phyloP scores from a whole-genome alignment of 176 grass and related monocot species.

The Oryza nivara region DNA sequence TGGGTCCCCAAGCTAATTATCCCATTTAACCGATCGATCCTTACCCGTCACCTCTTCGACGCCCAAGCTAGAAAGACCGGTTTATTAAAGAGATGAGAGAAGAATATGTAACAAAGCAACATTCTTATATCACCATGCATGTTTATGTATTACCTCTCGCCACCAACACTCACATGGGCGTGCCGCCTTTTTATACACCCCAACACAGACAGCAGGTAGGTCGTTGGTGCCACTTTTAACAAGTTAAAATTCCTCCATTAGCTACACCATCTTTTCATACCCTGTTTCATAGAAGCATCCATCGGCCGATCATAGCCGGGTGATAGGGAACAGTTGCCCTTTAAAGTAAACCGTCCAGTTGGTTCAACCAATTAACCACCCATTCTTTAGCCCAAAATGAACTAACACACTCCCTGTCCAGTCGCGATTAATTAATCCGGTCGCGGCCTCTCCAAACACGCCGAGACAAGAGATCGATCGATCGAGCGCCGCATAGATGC shows the following conservation, averaged over 20 bases:
- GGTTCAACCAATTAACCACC: background rate
- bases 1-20: background rate
- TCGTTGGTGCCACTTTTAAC: background rate
- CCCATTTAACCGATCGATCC: background rate
- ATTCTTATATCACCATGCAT: background rate
- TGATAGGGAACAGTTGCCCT: slow-evolving; percentile 13
- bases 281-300: background rate
- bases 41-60: background rate
- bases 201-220: background rate
- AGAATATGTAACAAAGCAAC: slow-evolving; percentile 6
- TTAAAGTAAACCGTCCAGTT: background rate
- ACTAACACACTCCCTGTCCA: background rate
- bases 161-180: slow-evolving; percentile 41
- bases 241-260: background rate
- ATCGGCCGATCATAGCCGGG: background rate
- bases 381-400: background rate
- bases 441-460: background rate
- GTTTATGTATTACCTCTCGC: background rate
- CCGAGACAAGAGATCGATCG: background rate
- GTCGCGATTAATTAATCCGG: background rate
- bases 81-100: background rate
- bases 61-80: background rate
- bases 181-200: background rate
- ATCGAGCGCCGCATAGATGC: background rate
- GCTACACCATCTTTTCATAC: background rate